A percentile compares a stretch with the other conserved stretches of the same genome.
Conservation (phyloP, 139 green algal species). For the Edaphochlamys debaryana region DNA sequence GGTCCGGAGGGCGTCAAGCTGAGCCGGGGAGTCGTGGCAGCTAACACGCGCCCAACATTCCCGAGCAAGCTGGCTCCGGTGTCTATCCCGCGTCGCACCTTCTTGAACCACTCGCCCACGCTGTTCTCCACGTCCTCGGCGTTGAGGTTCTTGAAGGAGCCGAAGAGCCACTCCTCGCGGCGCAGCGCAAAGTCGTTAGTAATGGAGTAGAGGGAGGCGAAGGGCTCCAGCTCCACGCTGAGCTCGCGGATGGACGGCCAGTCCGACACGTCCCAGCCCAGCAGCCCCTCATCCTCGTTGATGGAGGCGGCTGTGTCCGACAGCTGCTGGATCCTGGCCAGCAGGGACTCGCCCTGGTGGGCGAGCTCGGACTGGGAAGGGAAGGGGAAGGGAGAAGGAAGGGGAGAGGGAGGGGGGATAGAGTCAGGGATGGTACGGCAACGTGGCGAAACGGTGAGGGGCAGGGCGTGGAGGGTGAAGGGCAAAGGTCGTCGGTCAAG, state of each 20-base stretch:
- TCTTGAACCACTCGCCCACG: conserved; percentile 57
- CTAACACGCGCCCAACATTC: too few species aligned
- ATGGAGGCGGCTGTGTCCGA: conserved; percentile 47
- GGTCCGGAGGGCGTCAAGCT: too few species aligned
- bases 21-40: too few species aligned
- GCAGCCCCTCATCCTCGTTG: conserved; percentile 62
- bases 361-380: conserved; percentile 48
- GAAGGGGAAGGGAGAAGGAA: not conserved
- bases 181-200: conserved; percentile 41
- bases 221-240: conserved; percentile 57
- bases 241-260: conserved; percentile 47
- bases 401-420: too few species aligned
- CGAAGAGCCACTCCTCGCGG: conserved; percentile 63
- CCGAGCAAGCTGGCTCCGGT: too few species aligned
- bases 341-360: conserved; percentile 44
- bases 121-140: conserved; percentile 60
- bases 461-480: too few species aligned
- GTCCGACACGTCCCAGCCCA: conserved; percentile 52
- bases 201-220: conserved; percentile 46
- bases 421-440: too few species aligned
- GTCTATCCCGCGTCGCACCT: too few species aligned
- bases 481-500: too few species aligned
- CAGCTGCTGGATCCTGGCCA: conserved; percentile 47
- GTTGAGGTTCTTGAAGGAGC: conserved; percentile 54
- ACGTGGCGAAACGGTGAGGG: too few species aligned